Percentiles rank a stretch among this genome's conserved stretches.
Conservation (phyloP, 495 filamentous ascomycete genomes). For the Elasticomyces elasticus region DNA sequence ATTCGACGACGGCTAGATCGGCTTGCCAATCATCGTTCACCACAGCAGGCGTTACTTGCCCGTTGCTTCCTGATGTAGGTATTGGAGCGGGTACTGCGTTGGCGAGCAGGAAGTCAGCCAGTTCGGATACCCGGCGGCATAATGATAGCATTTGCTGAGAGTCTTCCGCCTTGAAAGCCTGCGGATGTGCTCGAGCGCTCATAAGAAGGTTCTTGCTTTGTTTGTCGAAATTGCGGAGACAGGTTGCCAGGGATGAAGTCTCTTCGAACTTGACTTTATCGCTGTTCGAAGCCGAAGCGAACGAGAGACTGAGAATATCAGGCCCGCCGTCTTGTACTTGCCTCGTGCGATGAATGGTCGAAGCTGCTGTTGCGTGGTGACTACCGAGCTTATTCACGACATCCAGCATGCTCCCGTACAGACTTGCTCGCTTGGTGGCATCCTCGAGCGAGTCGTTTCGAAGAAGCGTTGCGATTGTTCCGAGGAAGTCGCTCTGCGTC, state of each 20-base stretch:
- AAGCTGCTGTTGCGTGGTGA: conserved; percentile 8
- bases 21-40: conserved; percentile 27
- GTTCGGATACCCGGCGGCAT: neutral
- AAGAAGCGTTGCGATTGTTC: conserved; percentile 25
- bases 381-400: conserved; percentile 20
- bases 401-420: conserved; percentile 25
- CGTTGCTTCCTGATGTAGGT: neutral
- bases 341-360: conserved; percentile 18
- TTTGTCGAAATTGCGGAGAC: conserved; percentile 22
- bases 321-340: conserved; percentile 12
- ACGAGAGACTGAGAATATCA: conserved; percentile 16
- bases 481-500: conserved; percentile 22
- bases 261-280: neutral
- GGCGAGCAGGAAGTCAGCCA: neutral
- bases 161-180: conserved; percentile 12
- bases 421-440: conserved; percentile 21
- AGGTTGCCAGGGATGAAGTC: conserved; percentile 8
- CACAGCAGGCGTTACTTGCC: neutral
- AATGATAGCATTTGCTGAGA: neutral
- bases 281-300: neutral
- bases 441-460: conserved; percentile 33
- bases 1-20: conserved; percentile 29
- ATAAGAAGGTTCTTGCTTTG: conserved; percentile 26
- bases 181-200: conserved; percentile 7
- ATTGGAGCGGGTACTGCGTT: neutral